These are phyloP conservation scores for Panicum virgatum DNA, from an alignment of 202 grass and related monocot species.

Conservation along the genomic window DNA sequence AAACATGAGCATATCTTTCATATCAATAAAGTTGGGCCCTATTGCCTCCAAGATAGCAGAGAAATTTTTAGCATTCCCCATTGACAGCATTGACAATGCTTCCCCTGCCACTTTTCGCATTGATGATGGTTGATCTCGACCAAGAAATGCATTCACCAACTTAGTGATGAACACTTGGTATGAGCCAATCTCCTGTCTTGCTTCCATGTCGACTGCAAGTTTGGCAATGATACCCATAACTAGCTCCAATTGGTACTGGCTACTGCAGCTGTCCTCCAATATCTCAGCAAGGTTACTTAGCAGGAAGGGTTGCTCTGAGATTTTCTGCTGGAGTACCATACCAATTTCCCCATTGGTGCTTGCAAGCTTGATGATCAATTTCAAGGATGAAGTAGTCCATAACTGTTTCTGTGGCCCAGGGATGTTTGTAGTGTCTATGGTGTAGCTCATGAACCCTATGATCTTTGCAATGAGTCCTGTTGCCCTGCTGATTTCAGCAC, in stretches of 20 bases:
- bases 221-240: neutral
- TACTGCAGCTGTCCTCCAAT: neutral
- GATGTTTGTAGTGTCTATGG: neutral
- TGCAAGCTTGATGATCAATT: slow-evolving; percentile 3
- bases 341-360: neutral
- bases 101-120: neutral
- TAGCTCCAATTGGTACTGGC: neutral
- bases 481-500: slow-evolving; percentile 1
- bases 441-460: neutral
- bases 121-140: neutral
- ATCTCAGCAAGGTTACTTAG: slow-evolving; percentile 1
- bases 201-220: neutral
- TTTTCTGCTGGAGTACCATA: neutral
- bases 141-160: slow-evolving; percentile 12
- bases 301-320: neutral
- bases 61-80: neutral
- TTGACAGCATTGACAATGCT: neutral
- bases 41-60: neutral
- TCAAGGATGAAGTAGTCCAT: neutral
- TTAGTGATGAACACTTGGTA: neutral
- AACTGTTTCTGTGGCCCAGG: neutral
- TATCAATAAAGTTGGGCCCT: neutral
- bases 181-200: neutral
- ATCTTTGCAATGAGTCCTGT: neutral
- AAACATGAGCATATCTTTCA: neutral